Evolutionary conservation across 2,329 filamentous ascomycete species (phyloP), one percentile per base, ranked within the genome.

Genomic region (Coniella vitis): DNA sequence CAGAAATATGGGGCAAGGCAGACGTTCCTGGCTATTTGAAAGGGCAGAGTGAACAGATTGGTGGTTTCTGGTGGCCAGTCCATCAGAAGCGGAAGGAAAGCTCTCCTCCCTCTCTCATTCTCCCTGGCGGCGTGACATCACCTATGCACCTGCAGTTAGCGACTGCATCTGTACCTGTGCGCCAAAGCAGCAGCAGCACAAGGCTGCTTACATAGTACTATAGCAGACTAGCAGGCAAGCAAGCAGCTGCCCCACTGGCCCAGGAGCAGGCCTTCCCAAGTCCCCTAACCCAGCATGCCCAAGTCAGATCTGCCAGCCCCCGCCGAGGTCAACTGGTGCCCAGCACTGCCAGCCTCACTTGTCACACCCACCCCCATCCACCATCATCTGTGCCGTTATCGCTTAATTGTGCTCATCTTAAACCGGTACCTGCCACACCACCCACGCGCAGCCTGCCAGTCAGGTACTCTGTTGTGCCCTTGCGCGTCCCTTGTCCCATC

Each of bases 1-100:
- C 17, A 46, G 49, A 34, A 42, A 19, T 38, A 21, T 39, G 39
- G 48, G 29, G n/a, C n/a, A n/a, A n/a, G n/a, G n/a, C n/a, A n/a
- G n/a, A n/a, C n/a, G n/a, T n/a, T n/a, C n/a, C n/a, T n/a, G n/a
- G n/a, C n/a, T n/a, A n/a, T n/a, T n/a, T n/a, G n/a, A n/a, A n/a
- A n/a, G n/a, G n/a, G n/a, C n/a, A n/a, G n/a, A n/a, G n/a, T n/a
- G n/a, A n/a, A n/a, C n/a, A n/a, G n/a, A n/a, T n/a, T n/a, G 4
- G 38, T 40, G 17, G 22, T 40, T 40, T 5, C 19, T 40, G 25
- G 25, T 29, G 25, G 25, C 5, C 25, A 29, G 25, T 5, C 5
- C 25, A n/a, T 29, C 25, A 29, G 25, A 5, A 29, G 25, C 10
- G 25, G 25, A 29, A 29, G 25, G 25, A 29, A 29, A 38, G n/a